phyloP scores from a whole-genome alignment of 306 rosid genomes.

The Pueraria montana region DNA sequence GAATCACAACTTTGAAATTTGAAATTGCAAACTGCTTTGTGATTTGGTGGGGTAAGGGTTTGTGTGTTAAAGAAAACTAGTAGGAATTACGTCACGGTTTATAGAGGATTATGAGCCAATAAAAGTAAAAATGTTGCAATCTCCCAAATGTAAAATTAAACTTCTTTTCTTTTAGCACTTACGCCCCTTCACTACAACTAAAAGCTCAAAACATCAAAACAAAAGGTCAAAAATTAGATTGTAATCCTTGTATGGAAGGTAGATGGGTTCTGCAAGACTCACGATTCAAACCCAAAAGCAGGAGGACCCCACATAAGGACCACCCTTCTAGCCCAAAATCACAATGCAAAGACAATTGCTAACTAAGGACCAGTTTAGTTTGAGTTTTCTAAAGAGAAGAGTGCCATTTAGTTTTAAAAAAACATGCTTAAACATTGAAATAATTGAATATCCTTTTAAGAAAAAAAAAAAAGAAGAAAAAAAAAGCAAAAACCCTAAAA shows the following conservation, averaged over 20 bases:
- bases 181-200: neutral
- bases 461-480: too few relatives aligned
- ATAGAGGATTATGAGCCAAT: conserved; percentile 6
- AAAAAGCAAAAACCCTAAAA: too few relatives aligned
- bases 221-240: neutral
- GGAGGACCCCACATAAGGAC: neutral
- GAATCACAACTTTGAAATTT: conserved; percentile 20
- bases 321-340: neutral
- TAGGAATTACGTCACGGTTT: neutral
- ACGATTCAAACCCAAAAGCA: neutral
- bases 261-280: neutral
- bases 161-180: neutral
- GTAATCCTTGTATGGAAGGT: neutral
- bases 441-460: neutral
- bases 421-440: neutral
- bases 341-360: neutral
- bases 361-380: neutral
- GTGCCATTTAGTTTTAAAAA: neutral
- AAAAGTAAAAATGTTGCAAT: conserved; percentile 18
- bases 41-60: conserved; percentile 5
- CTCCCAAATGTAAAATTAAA: neutral
- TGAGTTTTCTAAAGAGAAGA: neutral
- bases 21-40: conserved; percentile 18
- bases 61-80: conserved; percentile 5
- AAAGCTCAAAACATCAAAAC: neutral